These are phyloP conservation scores for Eucalyptus shirleyi DNA, from an alignment of 345 rosid genomes.

Conservation along the genomic window DNA sequence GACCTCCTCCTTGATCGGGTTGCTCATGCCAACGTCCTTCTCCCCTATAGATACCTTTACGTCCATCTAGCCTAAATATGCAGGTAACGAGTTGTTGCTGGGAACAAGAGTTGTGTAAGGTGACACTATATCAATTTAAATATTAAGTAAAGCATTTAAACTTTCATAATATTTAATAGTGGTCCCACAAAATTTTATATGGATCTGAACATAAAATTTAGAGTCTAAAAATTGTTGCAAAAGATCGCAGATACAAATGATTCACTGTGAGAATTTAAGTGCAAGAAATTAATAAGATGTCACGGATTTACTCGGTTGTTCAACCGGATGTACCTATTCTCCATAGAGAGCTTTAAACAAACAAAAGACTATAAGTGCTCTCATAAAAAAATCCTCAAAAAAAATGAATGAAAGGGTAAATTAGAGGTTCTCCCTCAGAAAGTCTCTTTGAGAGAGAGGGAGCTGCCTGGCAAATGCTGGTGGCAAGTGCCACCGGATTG, in stretches of 20 bases:
- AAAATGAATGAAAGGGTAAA: background rate
- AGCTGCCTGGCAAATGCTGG: background rate
- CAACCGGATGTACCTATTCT: no score
- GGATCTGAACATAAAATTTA: no score
- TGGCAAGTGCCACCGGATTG: background rate
- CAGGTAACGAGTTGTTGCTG: background rate
- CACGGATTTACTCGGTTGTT: no score
- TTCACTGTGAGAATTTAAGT: no score
- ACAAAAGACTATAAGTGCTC: background rate
- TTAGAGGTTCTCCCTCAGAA: background rate
- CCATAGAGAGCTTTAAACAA: no score
- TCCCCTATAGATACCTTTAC: background rate
- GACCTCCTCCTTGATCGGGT: no score
- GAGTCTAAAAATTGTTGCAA: fast-evolving
- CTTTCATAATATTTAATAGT: no score
- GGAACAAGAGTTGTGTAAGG: background rate
- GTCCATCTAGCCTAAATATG: background rate
- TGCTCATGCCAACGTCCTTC: no score
- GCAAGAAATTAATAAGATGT: no score
- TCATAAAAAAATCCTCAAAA: no score
- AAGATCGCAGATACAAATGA: fast-evolving
- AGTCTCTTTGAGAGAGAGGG: background rate
- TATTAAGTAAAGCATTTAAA: background rate
- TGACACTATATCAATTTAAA: background rate
- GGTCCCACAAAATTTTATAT: no score